Evolutionary conservation across 495 filamentous ascomycete genomes (phyloP).

Genomic region (Bryoglossum gracile): DNA sequence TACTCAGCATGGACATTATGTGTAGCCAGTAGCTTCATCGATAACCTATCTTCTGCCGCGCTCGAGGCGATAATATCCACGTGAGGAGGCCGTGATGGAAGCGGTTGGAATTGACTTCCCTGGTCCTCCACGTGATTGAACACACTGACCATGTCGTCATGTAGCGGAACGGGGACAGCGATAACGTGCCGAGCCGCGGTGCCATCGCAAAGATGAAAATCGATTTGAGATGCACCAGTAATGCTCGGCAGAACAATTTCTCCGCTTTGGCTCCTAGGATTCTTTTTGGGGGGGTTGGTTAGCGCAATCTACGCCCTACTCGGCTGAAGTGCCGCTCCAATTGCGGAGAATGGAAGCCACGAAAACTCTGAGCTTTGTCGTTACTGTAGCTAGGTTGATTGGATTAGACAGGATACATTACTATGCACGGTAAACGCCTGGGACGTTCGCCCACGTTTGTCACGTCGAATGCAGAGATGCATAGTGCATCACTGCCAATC

Average conservation of each 20-base stretch:
- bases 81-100: no score
- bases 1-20: no score
- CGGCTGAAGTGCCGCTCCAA: no score
- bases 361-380: not conserved
- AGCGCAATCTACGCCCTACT: no score
- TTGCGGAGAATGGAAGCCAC: not conserved
- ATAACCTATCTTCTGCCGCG: no score
- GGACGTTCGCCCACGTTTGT: not conserved
- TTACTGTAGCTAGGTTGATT: not conserved
- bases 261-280: not conserved
- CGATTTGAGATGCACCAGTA: not conserved
- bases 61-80: no score
- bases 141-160: no score
- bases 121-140: no score
- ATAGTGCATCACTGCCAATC: not conserved
- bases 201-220: not conserved
- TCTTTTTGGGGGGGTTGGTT: not conserved
- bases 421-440: not conserved
- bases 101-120: no score
- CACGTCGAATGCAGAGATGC: not conserved
- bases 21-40: no score
- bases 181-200: not conserved
- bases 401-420: not conserved
- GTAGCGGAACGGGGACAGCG: no score
- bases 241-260: not conserved